Evolutionary conservation across 352 stramenopile species (phyloP).

Genomic region (Globisporangium canariense): DNA sequence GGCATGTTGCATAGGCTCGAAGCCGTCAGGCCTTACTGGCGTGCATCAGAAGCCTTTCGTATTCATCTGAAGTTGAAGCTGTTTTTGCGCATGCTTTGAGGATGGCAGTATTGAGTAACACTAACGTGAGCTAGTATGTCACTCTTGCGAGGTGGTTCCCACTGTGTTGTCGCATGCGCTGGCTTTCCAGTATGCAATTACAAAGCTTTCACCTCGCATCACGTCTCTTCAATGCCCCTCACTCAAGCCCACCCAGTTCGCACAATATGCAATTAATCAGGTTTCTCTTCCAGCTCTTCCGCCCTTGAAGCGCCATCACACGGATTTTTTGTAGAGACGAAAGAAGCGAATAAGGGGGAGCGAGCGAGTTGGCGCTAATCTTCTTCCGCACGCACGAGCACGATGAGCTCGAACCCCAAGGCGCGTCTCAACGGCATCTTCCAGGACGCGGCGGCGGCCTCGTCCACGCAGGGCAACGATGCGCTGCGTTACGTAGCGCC

Average conservation of each 20-base stretch:
- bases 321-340: background rate
- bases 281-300: slow-evolving; percentile 1
- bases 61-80: no score
- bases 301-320: background rate
- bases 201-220: background rate
- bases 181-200: background rate
- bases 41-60: no score
- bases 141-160: background rate
- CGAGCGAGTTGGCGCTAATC: background rate
- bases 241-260: background rate
- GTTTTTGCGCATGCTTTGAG: no score
- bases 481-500: slow-evolving; percentile 67
- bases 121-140: background rate
- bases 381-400: background rate
- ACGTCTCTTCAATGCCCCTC: background rate
- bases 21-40: no score
- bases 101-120: background rate
- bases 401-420: slow-evolving; percentile 38
- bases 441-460: slow-evolving; percentile 26
- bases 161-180: background rate
- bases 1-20: no score
- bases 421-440: slow-evolving; percentile 60
- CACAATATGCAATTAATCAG: background rate
- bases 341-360: background rate
- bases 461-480: slow-evolving; percentile 43